A percentile compares a stretch with the other conserved stretches of the same genome.
phyloP scores from a whole-genome alignment of 352 stramenopile genomes.

The Phytophthora lateralis region DNA sequence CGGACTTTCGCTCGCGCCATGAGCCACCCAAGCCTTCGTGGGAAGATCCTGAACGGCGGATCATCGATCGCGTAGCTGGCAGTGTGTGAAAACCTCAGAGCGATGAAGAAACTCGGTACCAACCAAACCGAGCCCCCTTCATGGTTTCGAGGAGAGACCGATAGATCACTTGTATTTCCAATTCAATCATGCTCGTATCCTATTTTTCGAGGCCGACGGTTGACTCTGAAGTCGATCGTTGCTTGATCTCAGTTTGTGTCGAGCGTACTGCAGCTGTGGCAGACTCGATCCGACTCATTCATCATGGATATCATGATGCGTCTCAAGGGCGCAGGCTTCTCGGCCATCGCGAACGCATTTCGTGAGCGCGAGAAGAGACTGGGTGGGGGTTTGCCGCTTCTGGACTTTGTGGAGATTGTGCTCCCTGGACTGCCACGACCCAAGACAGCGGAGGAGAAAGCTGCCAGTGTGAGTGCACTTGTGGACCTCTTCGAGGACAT shows the following conservation, averaged over 20 bases:
- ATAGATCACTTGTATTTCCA: constrained; percentile 7
- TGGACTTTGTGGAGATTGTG: constrained; percentile 86
- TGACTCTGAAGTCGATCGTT: constrained; percentile 1
- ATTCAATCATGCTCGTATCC: constrained; percentile 5
- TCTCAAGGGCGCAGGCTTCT: constrained; percentile 76
- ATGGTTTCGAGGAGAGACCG: not conserved
- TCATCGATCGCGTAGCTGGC: not conserved
- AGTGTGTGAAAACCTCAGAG: not conserved
- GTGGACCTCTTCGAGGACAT: constrained; percentile 88
- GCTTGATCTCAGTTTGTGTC: constrained; percentile 1
- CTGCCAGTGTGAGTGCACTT: constrained; percentile 58
- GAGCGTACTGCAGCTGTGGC: not conserved
- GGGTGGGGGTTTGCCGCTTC: constrained; percentile 60
- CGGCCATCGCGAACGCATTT: constrained; percentile 79
- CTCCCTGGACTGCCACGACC: constrained; percentile 55
- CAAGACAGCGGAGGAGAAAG: constrained; percentile 53
- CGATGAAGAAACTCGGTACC: not conserved
- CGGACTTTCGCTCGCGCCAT: constrained; percentile 36
- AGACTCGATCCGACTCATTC: not conserved
- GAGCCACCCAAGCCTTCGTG: constrained; percentile 25
- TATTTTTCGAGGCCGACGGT: constrained; percentile 18
- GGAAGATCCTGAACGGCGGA: constrained; percentile 12
- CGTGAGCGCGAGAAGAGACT: constrained; percentile 65
- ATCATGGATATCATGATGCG: constrained; percentile 87
- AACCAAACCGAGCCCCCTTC: not conserved